Percentiles rank a stretch among this genome's conserved stretches.
Evolutionary conservation across 768 basidiomycete species (phyloP).

Genomic region (Phylloporus sp.): DNA sequence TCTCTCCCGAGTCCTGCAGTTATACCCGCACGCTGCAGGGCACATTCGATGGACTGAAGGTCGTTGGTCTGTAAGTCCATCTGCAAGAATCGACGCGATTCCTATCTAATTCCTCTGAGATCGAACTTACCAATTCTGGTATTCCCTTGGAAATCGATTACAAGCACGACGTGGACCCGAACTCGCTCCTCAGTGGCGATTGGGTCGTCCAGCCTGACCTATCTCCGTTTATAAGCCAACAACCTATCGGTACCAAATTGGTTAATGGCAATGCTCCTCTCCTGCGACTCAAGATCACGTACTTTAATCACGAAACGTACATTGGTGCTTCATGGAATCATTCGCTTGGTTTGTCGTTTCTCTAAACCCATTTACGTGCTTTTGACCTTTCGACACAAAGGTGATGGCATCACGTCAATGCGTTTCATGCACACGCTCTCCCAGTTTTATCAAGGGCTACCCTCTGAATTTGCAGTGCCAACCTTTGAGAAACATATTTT

Average conservation of each 20-base stretch:
- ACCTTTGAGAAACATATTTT: conserved; percentile 25
- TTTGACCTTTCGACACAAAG: conserved; percentile 15
- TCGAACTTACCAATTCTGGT: conserved; percentile 20
- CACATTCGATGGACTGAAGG: conserved; percentile 11
- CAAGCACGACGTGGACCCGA: neutral
- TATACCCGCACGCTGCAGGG: conserved; percentile 25
- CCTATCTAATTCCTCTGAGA: conserved; percentile 10
- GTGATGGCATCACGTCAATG: conserved; percentile 24
- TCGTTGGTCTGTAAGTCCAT: conserved; percentile 19
- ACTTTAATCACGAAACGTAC: conserved; percentile 22
- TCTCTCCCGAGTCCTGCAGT: conserved; percentile 18
- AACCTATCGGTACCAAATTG: conserved; percentile 11
- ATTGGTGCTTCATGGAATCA: conserved; percentile 34
- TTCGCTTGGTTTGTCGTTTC: conserved; percentile 24
- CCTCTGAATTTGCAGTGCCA: conserved; percentile 13
- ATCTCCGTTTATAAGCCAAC: conserved; percentile 15
- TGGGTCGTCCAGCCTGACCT: conserved; percentile 27
- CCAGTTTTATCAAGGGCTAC: conserved; percentile 25
- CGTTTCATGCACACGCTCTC: conserved; percentile 31
- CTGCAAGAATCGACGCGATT: neutral
- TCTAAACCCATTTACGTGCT: too few relatives aligned
- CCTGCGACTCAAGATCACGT: conserved; percentile 26
- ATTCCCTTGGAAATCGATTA: conserved; percentile 16
- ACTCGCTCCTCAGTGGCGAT: conserved; percentile 17
- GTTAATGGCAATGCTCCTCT: conserved; percentile 19